Conservation (phyloP, 345 rosid species). For the Gossypium raimondii region DNA sequence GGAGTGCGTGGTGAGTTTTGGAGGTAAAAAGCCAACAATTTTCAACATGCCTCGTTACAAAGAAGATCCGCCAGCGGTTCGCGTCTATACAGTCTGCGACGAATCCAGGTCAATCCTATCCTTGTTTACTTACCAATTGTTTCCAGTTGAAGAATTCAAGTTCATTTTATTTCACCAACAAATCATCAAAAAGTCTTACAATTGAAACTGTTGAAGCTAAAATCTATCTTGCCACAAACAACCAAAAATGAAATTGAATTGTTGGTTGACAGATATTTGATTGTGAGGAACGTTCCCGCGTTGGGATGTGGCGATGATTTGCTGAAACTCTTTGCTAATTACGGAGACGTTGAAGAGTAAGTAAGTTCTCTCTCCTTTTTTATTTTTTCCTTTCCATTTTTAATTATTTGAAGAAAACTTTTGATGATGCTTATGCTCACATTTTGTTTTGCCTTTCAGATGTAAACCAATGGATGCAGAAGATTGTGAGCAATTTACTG, state of each 20-base stretch:
- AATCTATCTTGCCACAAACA: background rate
- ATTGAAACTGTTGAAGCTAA: background rate
- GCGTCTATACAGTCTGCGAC: slow-evolving; percentile 82
- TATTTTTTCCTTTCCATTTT: background rate
- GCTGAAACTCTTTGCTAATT: slow-evolving; percentile 56
- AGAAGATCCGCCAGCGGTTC: slow-evolving; percentile 63
- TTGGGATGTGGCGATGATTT: slow-evolving; percentile 91
- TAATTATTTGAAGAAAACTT: background rate
- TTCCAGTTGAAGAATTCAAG: slow-evolving; percentile 6
- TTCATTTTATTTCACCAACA: background rate
- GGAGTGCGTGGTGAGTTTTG: background rate
- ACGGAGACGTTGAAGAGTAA: slow-evolving; percentile 89
- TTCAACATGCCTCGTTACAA: slow-evolving; percentile 52
- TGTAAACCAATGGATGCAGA: slow-evolving; percentile 94
- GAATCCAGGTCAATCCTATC: slow-evolving; percentile 55
- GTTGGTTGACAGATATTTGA: slow-evolving; percentile 46
- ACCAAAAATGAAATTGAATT: background rate
- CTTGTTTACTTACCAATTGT: background rate
- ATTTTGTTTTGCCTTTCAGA: slow-evolving; percentile 26
- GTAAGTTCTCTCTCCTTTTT: slow-evolving; percentile 4
- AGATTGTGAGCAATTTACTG: slow-evolving; percentile 71
- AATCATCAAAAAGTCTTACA: background rate
- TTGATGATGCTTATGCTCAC: background rate
- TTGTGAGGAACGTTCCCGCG: slow-evolving; percentile 84
- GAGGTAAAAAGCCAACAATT: background rate